These are phyloP conservation scores for Globisporangium mamillatum DNA, from an alignment of 352 stramenopile genomes.

Conservation along the genomic window DNA sequence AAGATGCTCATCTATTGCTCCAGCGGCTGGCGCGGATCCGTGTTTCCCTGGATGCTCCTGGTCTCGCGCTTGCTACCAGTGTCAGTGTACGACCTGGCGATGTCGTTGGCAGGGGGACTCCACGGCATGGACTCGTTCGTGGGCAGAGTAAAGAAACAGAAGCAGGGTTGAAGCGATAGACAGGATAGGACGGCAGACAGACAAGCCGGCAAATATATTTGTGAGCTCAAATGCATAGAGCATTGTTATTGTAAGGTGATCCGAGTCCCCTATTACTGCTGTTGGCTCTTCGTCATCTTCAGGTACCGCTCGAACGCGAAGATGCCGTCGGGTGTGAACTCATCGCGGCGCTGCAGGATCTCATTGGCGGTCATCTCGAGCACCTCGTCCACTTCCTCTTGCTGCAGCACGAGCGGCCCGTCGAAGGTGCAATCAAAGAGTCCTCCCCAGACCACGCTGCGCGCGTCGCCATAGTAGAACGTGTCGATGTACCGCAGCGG, in stretches of 20 bases:
- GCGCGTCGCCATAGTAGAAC: constrained; percentile 69
- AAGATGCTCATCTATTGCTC: constrained; percentile 70
- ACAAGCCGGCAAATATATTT: neutral
- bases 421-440: constrained; percentile 81
- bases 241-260: neutral
- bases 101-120: constrained; percentile 56
- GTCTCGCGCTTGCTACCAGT: constrained; percentile 59
- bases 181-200: too few relatives aligned
- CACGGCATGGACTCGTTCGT: constrained; percentile 80
- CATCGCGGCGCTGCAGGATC: constrained; percentile 48
- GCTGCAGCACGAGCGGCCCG: constrained; percentile 54
- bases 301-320: constrained; percentile 78
- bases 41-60: constrained; percentile 47
- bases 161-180: neutral
- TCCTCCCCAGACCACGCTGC: constrained; percentile 68
- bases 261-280: neutral
- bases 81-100: constrained; percentile 43
- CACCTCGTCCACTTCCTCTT: constrained; percentile 79
- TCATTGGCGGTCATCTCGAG: constrained; percentile 69
- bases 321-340: constrained; percentile 84
- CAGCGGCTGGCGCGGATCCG: constrained; percentile 44
- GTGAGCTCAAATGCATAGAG: neutral
- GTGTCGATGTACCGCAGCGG: constrained; percentile 45
- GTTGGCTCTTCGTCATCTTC: neutral
- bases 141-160: constrained; percentile 18